phyloP scores from a whole-genome alignment of 306 rosid species.

The Elaeagnus macrophylla region DNA sequence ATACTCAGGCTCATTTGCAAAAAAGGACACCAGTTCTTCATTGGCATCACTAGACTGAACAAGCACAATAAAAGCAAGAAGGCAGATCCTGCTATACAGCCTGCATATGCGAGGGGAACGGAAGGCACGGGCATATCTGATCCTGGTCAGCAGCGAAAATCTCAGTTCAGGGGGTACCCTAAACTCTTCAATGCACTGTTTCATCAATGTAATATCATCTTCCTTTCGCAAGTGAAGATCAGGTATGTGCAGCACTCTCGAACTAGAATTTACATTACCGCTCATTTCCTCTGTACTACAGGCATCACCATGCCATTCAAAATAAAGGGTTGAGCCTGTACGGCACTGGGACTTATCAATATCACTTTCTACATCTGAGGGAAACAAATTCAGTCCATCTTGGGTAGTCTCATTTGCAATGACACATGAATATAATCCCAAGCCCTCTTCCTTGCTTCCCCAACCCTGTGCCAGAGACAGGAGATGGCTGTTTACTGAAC shows the following conservation, averaged over 20 bases:
- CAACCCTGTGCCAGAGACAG: conserved; percentile 93
- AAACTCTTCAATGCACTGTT: conserved; percentile 69
- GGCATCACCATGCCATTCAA: conserved; percentile 64
- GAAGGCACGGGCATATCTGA: conserved; percentile 87
- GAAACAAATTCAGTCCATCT: conserved; percentile 66
- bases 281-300: conserved; percentile 42
- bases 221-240: conserved; percentile 74
- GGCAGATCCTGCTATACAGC: conserved; percentile 77
- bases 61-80: conserved; percentile 85
- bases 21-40: conserved; percentile 83
- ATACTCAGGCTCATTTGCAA: conserved; percentile 91
- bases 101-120: conserved; percentile 73
- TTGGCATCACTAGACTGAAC: conserved; percentile 94
- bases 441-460: conserved; percentile 99
- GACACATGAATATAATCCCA: conserved; percentile 86
- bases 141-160: conserved; percentile 74
- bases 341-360: conserved; percentile 57
- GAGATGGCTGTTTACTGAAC: conserved; percentile 75
- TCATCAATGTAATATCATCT: conserved; percentile 64
- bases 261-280: conserved; percentile 31
- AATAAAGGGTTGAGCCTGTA: conserved; percentile 84
- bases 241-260: conserved; percentile 67
- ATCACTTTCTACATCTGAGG: conserved; percentile 63
- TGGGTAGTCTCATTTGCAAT: conserved; percentile 68
- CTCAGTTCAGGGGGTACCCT: conserved; percentile 66